Evolutionary conservation across 2,329 filamentous ascomycete species (phyloP).

Genomic region (Phialemonium atrogriseum): DNA sequence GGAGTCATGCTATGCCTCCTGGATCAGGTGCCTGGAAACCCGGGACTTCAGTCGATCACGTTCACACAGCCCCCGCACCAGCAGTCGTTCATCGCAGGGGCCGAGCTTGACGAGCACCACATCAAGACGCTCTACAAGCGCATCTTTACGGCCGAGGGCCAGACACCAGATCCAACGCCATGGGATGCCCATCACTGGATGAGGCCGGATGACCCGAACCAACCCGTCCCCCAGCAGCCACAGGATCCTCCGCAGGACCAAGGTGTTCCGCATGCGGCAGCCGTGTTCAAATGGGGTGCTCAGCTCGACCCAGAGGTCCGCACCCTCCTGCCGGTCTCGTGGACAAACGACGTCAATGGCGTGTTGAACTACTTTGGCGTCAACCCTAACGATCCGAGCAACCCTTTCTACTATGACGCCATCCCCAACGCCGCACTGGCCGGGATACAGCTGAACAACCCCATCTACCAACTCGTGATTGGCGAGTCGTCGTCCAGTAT

Average conservation of each 20-base stretch:
- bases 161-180: background rate
- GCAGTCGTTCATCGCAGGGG: background rate
- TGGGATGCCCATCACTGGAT: background rate
- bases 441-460: background rate
- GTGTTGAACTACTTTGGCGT: too few relatives aligned
- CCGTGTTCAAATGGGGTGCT: too few relatives aligned
- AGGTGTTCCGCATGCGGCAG: too few relatives aligned
- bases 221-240: too few relatives aligned
- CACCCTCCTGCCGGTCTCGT: too few relatives aligned
- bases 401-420: background rate
- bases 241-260: too few relatives aligned
- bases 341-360: too few relatives aligned
- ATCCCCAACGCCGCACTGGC: background rate
- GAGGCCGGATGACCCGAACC: too few relatives aligned
- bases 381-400: too few relatives aligned
- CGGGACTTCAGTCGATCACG: background rate
- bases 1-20: constrained; percentile 3
- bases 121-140: background rate
- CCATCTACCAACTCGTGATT: background rate
- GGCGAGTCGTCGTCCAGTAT: background rate
- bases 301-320: too few relatives aligned
- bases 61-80: constrained; percentile 5
- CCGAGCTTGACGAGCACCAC: background rate
- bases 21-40: background rate
- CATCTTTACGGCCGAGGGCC: background rate